phyloP scores from a whole-genome alignment of 2,329 filamentous ascomycete species.

The Orbilia javanica region DNA sequence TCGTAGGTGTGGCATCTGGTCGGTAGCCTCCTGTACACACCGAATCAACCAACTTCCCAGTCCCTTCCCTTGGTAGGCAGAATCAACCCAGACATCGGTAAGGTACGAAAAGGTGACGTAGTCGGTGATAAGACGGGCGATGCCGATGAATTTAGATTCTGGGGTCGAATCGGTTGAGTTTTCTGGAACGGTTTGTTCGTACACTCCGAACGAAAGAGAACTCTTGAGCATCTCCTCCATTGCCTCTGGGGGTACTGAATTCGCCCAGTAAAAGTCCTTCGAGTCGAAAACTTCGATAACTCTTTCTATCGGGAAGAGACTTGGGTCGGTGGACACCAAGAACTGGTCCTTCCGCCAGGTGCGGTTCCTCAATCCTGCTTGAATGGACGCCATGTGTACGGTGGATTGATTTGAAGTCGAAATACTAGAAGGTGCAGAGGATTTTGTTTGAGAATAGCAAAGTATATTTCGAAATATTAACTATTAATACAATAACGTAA shows the following conservation, averaged over 20 bases:
- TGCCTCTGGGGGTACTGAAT: constrained; percentile 61
- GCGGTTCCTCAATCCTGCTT: constrained; percentile 28
- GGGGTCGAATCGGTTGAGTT: constrained; percentile 62
- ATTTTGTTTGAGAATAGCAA: too few relatives aligned
- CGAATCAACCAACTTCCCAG: constrained; percentile 69
- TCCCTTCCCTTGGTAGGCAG: constrained; percentile 66
- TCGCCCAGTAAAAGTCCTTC: constrained; percentile 65
- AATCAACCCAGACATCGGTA: constrained; percentile 69
- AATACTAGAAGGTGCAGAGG: background rate
- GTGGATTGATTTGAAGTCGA: background rate
- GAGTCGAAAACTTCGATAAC: constrained; percentile 64
- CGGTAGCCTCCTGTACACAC: constrained; percentile 66
- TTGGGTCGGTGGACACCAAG: constrained; percentile 64
- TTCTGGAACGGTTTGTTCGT: constrained; percentile 57
- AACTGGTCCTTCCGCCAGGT: constrained; percentile 61
- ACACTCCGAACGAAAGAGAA: constrained; percentile 65
- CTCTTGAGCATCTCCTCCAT: constrained; percentile 63
- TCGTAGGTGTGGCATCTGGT: constrained; percentile 67
- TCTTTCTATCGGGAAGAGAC: constrained; percentile 62
- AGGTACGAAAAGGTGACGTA: constrained; percentile 69
- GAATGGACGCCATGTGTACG: constrained; percentile 5
- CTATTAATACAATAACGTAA: background rate
- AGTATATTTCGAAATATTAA: too few relatives aligned
- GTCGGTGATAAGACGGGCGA: constrained; percentile 69
- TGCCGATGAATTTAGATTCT: constrained; percentile 64